Base-by-base conservation (phyloP, 148 eudicot genomes). In the Dianthus caryophyllus region DNA sequence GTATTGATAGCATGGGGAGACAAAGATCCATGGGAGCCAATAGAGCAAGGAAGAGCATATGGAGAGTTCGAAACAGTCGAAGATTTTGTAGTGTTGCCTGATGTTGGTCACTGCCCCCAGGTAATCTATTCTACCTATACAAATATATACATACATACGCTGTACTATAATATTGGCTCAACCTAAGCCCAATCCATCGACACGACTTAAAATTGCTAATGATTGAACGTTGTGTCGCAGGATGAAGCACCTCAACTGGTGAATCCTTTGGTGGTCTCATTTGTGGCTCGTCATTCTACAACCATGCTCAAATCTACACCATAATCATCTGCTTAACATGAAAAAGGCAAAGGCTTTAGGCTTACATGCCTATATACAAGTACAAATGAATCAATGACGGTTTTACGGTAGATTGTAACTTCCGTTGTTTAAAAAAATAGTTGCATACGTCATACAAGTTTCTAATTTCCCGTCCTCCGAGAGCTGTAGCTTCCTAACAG, bases 1-100 rank as follows among this genome's bases (percentile, higher is more conserved):
- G 92, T 94, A n/a, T 68, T 90, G 83, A 82, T 94, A 71, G 98
- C 71, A 44, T 94, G 98, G 98, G 98, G 98, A 36, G 97, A 94
- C 66, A 94, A 84, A 79, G 97, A 94, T 94, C 98, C 98, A 33
- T 90, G 98, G 98, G 98, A 94, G 71, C 98, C 98, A 69, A 80
- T 94, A 64, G 90, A 84, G 55, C 88, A 86, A 15, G 98, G 98
- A 73, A 78, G 84, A 84, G 88, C 90, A 69, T 94, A 84, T 62
- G 84, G 76, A 12, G 59, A 83, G 5, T 94, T 90, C 61, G 80
- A 88, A 39, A 30, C 84, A 24, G 97, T 94, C 27, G 90, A 94
- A 81, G 92, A 94, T 58, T 94, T 94, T 29, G 75, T 94, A 39
- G 96, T 80, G 75, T 79, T 94, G 78, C 90, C 97, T 56, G 71